Percentiles rank a stretch among this genome's conserved stretches.
Conservation (phyloP, 2,329 filamentous ascomycete genomes). For the Fusarium anthophilum region DNA sequence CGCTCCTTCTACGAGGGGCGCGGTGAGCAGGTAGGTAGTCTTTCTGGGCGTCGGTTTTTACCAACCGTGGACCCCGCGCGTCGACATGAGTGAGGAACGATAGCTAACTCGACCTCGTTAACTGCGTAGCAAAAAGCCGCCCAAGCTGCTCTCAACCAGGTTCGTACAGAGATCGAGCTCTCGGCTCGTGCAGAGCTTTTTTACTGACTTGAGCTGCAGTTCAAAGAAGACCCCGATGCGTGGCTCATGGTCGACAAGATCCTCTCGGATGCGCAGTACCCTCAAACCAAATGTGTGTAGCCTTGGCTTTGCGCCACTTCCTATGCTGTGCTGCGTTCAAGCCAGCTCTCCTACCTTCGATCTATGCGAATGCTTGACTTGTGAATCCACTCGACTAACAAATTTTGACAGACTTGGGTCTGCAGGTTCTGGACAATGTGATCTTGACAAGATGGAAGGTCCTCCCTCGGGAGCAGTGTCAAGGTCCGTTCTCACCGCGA, state of each 20-base stretch:
- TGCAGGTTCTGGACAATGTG: slow-evolving; percentile 97
- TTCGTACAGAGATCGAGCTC: slow-evolving; percentile 55
- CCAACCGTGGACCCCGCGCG: slow-evolving; percentile 33
- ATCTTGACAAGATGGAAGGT: slow-evolving; percentile 99
- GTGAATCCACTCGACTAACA: slow-evolving; percentile 39
- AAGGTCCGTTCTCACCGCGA: slow-evolving; percentile 63
- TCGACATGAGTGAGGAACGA: slow-evolving; percentile 19
- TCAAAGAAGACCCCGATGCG: slow-evolving; percentile 98
- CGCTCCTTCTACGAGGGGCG: slow-evolving; percentile 97
- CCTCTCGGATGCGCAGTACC: slow-evolving; percentile 89
- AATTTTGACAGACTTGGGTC: slow-evolving; percentile 75
- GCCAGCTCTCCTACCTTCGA: neutral
- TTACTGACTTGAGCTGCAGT: slow-evolving; percentile 62
- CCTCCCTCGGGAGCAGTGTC: slow-evolving; percentile 92
- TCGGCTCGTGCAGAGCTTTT: neutral
- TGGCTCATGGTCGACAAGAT: slow-evolving; percentile 99
- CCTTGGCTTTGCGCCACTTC: slow-evolving; percentile 25
- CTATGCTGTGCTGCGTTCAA: neutral
- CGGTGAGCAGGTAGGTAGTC: slow-evolving; percentile 80
- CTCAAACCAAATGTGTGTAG: slow-evolving; percentile 91
- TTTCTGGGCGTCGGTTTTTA: slow-evolving; percentile 25
- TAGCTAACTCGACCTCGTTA: slow-evolving; percentile 35
- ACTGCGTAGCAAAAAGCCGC: slow-evolving; percentile 90
- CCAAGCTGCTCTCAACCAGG: slow-evolving; percentile 91
- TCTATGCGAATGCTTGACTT: neutral